phyloP scores from a whole-genome alignment of 2,329 filamentous ascomycete species.

The Cladosporium sp. region DNA sequence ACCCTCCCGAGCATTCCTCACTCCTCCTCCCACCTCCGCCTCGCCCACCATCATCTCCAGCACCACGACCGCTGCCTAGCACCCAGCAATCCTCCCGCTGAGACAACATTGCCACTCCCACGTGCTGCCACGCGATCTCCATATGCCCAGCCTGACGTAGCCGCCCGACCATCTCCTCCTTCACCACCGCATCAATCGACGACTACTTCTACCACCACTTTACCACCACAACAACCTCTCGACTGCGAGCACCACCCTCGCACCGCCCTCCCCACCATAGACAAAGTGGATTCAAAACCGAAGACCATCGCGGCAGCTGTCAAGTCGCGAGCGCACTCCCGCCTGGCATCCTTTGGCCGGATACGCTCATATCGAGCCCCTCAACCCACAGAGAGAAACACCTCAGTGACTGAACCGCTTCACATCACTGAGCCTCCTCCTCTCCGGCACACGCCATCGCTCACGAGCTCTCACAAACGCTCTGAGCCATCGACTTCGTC shows the following conservation, averaged over 20 bases:
- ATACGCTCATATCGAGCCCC: constrained; percentile 29
- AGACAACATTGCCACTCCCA: background rate
- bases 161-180: background rate
- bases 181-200: background rate
- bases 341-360: constrained; percentile 34
- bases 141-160: constrained; percentile 16
- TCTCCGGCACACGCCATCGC: constrained; percentile 21
- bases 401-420: background rate
- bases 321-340: constrained; percentile 35
- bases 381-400: constrained; percentile 6
- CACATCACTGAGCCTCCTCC: constrained; percentile 23
- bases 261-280: constrained; percentile 18
- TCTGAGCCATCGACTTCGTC: constrained; percentile 33
- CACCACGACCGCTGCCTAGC: background rate
- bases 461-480: constrained; percentile 29
- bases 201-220: background rate
- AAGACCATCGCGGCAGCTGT: constrained; percentile 25
- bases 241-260: constrained; percentile 15
- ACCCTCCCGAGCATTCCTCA: constrained; percentile 5
- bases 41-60: background rate
- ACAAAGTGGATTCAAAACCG: constrained; percentile 36
- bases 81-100: constrained; percentile 7
- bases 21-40: constrained; percentile 4
- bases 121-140: constrained; percentile 16
- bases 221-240: background rate